A percentile compares a stretch with the other conserved stretches of the same genome.
Evolutionary conservation across 2,329 filamentous ascomycete species (phyloP).

Genomic region (Hortaea sp.): DNA sequence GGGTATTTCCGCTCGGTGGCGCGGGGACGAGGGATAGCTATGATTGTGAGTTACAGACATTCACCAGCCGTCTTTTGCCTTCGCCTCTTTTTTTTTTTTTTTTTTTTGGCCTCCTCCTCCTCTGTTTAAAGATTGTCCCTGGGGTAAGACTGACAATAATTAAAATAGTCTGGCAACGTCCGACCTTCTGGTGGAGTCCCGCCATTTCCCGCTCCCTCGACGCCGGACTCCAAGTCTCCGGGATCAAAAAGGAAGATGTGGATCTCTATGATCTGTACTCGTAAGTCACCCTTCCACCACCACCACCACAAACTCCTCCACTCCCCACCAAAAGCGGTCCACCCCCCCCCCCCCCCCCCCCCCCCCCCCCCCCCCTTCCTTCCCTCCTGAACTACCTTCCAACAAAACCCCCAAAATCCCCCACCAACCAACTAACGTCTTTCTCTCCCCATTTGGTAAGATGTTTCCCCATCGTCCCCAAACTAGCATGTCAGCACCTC

Average conservation of each 20-base stretch:
- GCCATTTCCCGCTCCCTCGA: slow-evolving; percentile 50
- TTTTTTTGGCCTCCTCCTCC: not conserved
- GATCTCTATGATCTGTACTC: slow-evolving; percentile 57
- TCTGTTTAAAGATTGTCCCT: not conserved
- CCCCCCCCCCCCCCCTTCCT: no score
- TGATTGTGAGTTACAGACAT: slow-evolving; percentile 36
- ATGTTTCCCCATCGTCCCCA: slow-evolving; percentile 61
- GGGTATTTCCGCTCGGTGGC: slow-evolving; percentile 56
- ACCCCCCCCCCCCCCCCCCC: no score
- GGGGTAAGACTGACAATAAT: not conserved
- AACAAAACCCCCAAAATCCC: no score
- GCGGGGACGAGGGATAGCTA: slow-evolving; percentile 50
- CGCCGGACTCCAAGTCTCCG: slow-evolving; percentile 40
- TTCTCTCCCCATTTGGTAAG: slow-evolving; percentile 24
- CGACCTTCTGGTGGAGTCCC: slow-evolving; percentile 48
- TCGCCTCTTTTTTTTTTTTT: no score
- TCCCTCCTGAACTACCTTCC: no score
- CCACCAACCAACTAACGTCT: not conserved
- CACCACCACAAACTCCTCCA: not conserved
- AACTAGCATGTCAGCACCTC: slow-evolving; percentile 53
- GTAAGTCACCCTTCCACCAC: slow-evolving; percentile 20
- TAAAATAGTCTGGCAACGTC: slow-evolving; percentile 49
- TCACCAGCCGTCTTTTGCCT: no score
- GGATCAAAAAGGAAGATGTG: slow-evolving; percentile 41
- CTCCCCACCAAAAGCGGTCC: no score